Percentiles rank a stretch among this genome's conserved stretches.
These are phyloP conservation scores for Isatis tinctoria DNA, from an alignment of 345 rosid genomes.

Conservation along the genomic window DNA sequence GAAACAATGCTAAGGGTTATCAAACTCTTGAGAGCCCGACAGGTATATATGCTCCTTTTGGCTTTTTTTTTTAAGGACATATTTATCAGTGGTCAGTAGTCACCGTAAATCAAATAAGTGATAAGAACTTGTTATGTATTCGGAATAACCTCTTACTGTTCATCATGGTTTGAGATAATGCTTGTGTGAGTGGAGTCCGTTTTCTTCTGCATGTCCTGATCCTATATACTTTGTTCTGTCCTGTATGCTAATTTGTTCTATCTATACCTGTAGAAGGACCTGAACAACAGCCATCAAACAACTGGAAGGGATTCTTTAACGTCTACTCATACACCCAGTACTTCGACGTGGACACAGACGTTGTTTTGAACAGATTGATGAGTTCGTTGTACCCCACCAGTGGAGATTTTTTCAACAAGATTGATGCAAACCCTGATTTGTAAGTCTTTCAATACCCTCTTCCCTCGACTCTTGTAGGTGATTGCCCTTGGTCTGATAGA, in stretches of 20 bases:
- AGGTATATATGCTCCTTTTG: slow-evolving; percentile 40
- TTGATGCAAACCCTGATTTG: slow-evolving; percentile 94
- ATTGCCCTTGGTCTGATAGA: not conserved
- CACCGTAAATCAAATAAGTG: not conserved
- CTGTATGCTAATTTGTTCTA: not conserved
- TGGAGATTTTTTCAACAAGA: slow-evolving; percentile 87
- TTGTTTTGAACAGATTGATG: slow-evolving; percentile 73
- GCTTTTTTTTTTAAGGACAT: not conserved
- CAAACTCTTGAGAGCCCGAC: slow-evolving; percentile 58
- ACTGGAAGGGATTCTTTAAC: slow-evolving; percentile 80
- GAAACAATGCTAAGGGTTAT: slow-evolving; percentile 57
- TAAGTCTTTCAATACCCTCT: slow-evolving; percentile 40
- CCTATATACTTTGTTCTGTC: not conserved
- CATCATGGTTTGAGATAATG: not conserved
- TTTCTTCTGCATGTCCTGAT: not conserved
- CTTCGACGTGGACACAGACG: slow-evolving; percentile 85
- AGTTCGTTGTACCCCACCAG: slow-evolving; percentile 66
- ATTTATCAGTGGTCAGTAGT: not conserved
- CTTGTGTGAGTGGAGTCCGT: not conserved
- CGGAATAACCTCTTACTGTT: not conserved
- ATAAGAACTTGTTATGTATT: not conserved
- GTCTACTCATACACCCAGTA: slow-evolving; percentile 78
- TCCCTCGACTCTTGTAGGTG: not conserved
- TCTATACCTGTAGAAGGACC: slow-evolving; percentile 51
- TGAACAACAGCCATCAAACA: slow-evolving; percentile 74